phyloP scores from a whole-genome alignment of 495 filamentous ascomycete genomes.

The Margaritispora aquatica region DNA sequence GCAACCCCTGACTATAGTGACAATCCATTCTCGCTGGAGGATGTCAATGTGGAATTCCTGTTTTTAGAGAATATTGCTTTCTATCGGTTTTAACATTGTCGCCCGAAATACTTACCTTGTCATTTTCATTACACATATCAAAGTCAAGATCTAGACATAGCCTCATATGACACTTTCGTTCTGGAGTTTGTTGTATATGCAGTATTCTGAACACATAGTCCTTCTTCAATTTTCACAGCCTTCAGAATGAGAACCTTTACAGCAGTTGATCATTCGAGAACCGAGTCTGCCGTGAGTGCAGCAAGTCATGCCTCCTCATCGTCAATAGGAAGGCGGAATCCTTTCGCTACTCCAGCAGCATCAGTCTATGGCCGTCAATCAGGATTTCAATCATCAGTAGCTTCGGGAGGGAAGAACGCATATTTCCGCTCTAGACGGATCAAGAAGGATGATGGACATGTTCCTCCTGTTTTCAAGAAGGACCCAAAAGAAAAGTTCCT shows the following conservation, averaged over 20 bases:
- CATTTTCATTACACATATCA: background rate
- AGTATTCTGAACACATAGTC: no score
- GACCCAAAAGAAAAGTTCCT: conserved; percentile 2
- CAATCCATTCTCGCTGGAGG: background rate
- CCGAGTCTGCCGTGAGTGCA: background rate
- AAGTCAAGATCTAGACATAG: background rate
- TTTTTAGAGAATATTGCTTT: background rate
- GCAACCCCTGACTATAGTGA: background rate
- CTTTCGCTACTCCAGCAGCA: background rate
- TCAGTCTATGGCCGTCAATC: background rate
- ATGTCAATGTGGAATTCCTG: background rate
- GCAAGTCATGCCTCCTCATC: background rate
- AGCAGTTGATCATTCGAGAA: background rate
- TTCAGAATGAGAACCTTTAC: background rate
- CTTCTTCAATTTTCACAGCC: background rate
- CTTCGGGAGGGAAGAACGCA: background rate
- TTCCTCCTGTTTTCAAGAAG: conserved; percentile 3
- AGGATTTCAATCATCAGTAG: background rate
- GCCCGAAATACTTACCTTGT: background rate
- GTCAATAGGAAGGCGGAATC: background rate
- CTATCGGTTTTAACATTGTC: background rate
- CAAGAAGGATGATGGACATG: background rate
- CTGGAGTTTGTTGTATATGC: no score
- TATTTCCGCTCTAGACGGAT: conserved; percentile 1
- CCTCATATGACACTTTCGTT: no score